These are phyloP conservation scores for Pseudogymnoascus sp. DNA, from an alignment of 2,329 filamentous ascomycete genomes.

Conservation along the genomic window DNA sequence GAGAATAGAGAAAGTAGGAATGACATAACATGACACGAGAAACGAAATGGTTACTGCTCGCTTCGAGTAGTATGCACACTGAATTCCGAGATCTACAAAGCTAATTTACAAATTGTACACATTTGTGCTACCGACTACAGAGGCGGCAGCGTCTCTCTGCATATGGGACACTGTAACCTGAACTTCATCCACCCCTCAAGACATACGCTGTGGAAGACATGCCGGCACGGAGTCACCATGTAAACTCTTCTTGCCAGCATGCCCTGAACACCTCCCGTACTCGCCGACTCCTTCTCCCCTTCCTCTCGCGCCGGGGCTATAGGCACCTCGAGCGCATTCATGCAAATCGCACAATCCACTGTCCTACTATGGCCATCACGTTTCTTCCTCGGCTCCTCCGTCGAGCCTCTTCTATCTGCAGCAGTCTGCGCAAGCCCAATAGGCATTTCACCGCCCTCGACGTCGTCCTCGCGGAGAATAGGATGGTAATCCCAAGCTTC, in stretches of 20 bases:
- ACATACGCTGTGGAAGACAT: slow-evolving; percentile 89
- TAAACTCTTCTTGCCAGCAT: slow-evolving; percentile 75
- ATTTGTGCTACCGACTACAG: slow-evolving; percentile 43
- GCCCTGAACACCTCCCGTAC: slow-evolving; percentile 49
- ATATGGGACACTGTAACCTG: slow-evolving; percentile 88
- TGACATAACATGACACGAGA: too few relatives aligned
- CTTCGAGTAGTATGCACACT: background rate
- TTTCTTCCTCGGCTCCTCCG: slow-evolving; percentile 25
- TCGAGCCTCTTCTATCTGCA: slow-evolving; percentile 29
- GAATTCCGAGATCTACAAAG: background rate
- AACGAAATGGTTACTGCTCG: background rate
- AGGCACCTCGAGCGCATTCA: slow-evolving; percentile 83
- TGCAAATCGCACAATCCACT: slow-evolving; percentile 93
- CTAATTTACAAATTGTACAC: background rate
- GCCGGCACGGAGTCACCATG: slow-evolving; percentile 95
- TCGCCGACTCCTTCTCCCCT: slow-evolving; percentile 31
- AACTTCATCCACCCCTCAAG: slow-evolving; percentile 96
- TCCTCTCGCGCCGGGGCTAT: slow-evolving; percentile 57
- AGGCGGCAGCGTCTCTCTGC: slow-evolving; percentile 79
- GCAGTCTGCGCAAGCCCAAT: slow-evolving; percentile 54
- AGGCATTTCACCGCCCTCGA: slow-evolving; percentile 72
- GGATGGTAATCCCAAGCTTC: slow-evolving; percentile 93
- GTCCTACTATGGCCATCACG: slow-evolving; percentile 38
- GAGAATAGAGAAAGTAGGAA: background rate
- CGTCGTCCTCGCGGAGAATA: slow-evolving; percentile 70